Percentiles rank a stretch among this genome's conserved stretches.
These are phyloP conservation scores for Scalesia atractyloides DNA, from an alignment of 129 eudicot species.

Conservation along the genomic window DNA sequence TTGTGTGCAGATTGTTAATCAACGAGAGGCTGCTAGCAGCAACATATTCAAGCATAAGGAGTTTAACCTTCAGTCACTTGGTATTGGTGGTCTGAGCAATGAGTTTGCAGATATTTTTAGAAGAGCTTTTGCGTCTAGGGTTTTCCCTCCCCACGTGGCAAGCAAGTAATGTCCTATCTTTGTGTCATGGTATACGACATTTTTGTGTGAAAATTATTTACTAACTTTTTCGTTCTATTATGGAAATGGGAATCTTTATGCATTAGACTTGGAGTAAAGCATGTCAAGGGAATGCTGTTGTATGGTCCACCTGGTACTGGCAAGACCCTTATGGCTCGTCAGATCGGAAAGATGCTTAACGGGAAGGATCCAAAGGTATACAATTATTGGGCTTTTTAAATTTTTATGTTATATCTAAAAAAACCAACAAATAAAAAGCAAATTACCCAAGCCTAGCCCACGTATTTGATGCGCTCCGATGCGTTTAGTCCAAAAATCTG, in stretches of 20 bases:
- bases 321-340: slow-evolving; percentile 98
- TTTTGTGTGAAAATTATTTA: background rate
- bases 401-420: too few species aligned
- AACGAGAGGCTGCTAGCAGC: slow-evolving; percentile 97
- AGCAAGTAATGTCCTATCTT: slow-evolving; percentile 52
- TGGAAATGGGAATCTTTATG: slow-evolving; percentile 19
- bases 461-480: too few species aligned
- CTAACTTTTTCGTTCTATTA: background rate
- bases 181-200: background rate
- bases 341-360: slow-evolving; percentile 94
- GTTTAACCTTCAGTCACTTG: slow-evolving; percentile 79
- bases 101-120: slow-evolving; percentile 96
- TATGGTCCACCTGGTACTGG: slow-evolving; percentile 99
- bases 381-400: too few species aligned
- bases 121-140: slow-evolving; percentile 98
- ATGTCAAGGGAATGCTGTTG: slow-evolving; percentile 98
- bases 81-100: slow-evolving; percentile 87
- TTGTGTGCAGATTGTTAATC: slow-evolving; percentile 74
- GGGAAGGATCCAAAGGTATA: slow-evolving; percentile 97
- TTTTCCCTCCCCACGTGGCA: slow-evolving; percentile 94
- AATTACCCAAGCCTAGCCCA: too few species aligned
- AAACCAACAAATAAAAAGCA: too few species aligned
- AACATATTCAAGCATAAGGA: slow-evolving; percentile 88
- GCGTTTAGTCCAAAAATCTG: too few species aligned
- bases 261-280: slow-evolving; percentile 86